phyloP scores from a whole-genome alignment of 495 filamentous ascomycete genomes.

The Letharia lupina region DNA sequence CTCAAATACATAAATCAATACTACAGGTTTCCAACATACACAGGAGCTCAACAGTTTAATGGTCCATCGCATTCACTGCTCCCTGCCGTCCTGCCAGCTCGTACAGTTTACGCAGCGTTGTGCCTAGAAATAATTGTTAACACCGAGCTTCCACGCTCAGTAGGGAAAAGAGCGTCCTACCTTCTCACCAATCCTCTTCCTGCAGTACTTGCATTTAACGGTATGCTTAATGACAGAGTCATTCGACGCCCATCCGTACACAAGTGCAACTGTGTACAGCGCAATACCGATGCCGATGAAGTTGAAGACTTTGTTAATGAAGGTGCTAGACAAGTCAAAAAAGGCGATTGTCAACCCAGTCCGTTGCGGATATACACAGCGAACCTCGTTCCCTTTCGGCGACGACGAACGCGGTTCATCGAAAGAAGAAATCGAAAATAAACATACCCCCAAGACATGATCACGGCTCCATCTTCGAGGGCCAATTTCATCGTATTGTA shows the following conservation, averaged over 20 bases:
- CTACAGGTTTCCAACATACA: not conserved
- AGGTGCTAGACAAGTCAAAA: constrained; percentile 37
- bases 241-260: constrained; percentile 52
- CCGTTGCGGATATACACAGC: not conserved
- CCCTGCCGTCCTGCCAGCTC: constrained; percentile 70
- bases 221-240: constrained; percentile 64
- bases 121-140: constrained; percentile 37
- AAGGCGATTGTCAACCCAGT: not conserved
- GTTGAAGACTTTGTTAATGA: constrained; percentile 57
- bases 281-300: constrained; percentile 59
- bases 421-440: not conserved
- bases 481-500: constrained; percentile 67
- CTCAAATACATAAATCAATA: not conserved
- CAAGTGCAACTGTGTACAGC: constrained; percentile 56
- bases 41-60: not conserved
- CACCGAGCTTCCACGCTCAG: not conserved
- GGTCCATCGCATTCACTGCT: constrained; percentile 34
- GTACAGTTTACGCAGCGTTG: constrained; percentile 62
- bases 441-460: constrained; percentile 60
- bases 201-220: constrained; percentile 64
- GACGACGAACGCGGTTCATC: too few species aligned
- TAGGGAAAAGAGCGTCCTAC: constrained; percentile 31
- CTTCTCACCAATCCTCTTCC: constrained; percentile 57
- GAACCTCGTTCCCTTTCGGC: not conserved
- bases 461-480: constrained; percentile 59